Percentiles rank a stretch among this genome's conserved stretches.
Conservation (phyloP, 2,329 filamentous ascomycete species). For the Epicoccum nigrum region DNA sequence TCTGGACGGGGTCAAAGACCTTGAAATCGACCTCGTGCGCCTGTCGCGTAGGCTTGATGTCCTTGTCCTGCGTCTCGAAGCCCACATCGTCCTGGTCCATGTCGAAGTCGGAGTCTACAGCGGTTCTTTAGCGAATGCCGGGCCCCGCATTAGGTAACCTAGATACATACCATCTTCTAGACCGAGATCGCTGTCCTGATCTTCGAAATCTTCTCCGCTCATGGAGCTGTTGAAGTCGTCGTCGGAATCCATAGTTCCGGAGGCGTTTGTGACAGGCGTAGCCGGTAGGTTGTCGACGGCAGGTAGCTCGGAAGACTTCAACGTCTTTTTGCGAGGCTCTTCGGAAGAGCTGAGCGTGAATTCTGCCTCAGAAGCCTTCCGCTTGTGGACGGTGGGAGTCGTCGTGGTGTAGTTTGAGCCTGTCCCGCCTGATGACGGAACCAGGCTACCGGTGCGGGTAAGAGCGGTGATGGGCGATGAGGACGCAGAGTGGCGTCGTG, state of each 20-base stretch:
- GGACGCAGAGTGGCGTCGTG: constrained; percentile 10
- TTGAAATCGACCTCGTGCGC: constrained; percentile 85
- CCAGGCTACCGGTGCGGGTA: constrained; percentile 38
- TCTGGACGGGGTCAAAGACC: constrained; percentile 79
- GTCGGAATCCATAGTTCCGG: constrained; percentile 85
- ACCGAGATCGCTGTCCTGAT: constrained; percentile 74
- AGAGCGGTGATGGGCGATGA: constrained; percentile 17
- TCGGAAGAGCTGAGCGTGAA: constrained; percentile 34
- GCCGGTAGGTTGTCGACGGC: constrained; percentile 33
- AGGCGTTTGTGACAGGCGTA: constrained; percentile 43
- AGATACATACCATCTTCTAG: constrained; percentile 50
- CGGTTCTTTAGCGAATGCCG: constrained; percentile 22
- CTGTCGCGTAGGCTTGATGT: constrained; percentile 74
- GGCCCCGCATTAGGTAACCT: neutral
- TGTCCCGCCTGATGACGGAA: constrained; percentile 51
- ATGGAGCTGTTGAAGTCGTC: constrained; percentile 88
- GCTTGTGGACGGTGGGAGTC: constrained; percentile 46
- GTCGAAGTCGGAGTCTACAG: constrained; percentile 57
- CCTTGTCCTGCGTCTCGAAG: constrained; percentile 69
- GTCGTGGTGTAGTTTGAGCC: constrained; percentile 45
- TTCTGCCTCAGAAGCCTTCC: constrained; percentile 48
- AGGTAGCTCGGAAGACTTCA: constrained; percentile 23
- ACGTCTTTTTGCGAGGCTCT: constrained; percentile 41
- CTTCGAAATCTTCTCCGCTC: constrained; percentile 77
- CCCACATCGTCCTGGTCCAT: constrained; percentile 66